phyloP scores from a whole-genome alignment of 169 alveolate species.

The Cystoisospora suis region DNA sequence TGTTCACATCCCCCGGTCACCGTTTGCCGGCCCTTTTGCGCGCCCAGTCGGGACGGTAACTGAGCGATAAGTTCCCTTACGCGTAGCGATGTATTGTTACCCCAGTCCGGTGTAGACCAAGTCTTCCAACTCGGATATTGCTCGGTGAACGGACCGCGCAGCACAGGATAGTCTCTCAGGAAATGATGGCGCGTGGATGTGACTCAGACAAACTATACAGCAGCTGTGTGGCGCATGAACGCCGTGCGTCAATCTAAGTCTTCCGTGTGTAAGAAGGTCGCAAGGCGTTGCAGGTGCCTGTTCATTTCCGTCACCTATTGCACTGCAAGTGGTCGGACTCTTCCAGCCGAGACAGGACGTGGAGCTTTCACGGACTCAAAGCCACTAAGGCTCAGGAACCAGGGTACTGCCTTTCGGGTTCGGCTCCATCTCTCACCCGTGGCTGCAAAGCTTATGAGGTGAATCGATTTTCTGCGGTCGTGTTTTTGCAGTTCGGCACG shows the following conservation, averaged over 20 bases:
- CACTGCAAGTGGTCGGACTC: too few species aligned
- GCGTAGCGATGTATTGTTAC: not conserved
- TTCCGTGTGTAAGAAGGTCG: too few species aligned
- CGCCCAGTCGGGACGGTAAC: not conserved
- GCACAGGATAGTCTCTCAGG: too few species aligned
- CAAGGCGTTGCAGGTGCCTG: too few species aligned
- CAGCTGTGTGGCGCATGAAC: too few species aligned
- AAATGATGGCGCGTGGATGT: too few species aligned
- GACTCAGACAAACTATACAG: too few species aligned
- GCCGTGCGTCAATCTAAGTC: too few species aligned
- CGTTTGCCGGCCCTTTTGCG: not conserved
- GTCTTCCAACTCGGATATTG: too few species aligned
- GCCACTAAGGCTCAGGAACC: not conserved
- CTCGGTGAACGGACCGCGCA: too few species aligned
- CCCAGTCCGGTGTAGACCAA: not conserved
- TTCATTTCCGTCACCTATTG: too few species aligned
- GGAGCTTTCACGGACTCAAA: not conserved
- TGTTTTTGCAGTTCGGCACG: slow-evolving; percentile 45
- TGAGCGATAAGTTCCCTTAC: not conserved
- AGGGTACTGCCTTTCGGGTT: not conserved
- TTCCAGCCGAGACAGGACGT: too few species aligned
- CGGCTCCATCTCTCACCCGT: not conserved
- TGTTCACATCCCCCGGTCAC: not conserved
- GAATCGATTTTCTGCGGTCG: not conserved
- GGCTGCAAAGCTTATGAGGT: not conserved